A percentile compares a stretch with the other conserved stretches of the same genome.
Conservation (phyloP, 148 eudicot species). For the Tetragonia tetragonoides region DNA sequence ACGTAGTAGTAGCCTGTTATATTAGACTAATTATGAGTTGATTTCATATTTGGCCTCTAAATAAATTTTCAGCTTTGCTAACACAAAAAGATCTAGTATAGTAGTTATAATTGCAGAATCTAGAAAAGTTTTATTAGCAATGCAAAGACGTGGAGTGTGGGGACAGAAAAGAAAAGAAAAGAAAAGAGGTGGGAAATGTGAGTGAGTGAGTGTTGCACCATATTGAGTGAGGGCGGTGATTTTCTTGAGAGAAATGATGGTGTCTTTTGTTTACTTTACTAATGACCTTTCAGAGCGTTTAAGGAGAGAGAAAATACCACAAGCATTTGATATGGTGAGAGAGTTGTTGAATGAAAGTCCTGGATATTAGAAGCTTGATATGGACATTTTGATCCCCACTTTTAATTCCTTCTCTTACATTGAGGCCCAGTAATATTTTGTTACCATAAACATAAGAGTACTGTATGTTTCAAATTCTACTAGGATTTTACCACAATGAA, state of each 20-base stretch:
- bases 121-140: slow-evolving; percentile 3
- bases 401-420: background rate
- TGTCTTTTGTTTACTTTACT: slow-evolving; percentile 29
- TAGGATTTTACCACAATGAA: no score
- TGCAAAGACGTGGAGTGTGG: slow-evolving; percentile 19
- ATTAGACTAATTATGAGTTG: background rate
- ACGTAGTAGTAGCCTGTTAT: background rate
- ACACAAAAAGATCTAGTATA: slow-evolving; percentile 4
- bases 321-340: no score
- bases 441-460: background rate
- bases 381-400: background rate
- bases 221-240: slow-evolving; percentile 1
- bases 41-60: background rate
- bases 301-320: background rate
- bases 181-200: slow-evolving; percentile 16
- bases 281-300: background rate
- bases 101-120: slow-evolving; percentile 3
- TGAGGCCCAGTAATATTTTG: background rate
- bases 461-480: no score
- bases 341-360: background rate
- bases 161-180: slow-evolving; percentile 3
- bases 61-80: background rate
- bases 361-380: background rate
- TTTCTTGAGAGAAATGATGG: slow-evolving; percentile 32
- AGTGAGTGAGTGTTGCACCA: slow-evolving; percentile 17